These are phyloP conservation scores for Hymenoscyphus scutula DNA, from an alignment of 2,329 filamentous ascomycete species.

Conservation along the genomic window DNA sequence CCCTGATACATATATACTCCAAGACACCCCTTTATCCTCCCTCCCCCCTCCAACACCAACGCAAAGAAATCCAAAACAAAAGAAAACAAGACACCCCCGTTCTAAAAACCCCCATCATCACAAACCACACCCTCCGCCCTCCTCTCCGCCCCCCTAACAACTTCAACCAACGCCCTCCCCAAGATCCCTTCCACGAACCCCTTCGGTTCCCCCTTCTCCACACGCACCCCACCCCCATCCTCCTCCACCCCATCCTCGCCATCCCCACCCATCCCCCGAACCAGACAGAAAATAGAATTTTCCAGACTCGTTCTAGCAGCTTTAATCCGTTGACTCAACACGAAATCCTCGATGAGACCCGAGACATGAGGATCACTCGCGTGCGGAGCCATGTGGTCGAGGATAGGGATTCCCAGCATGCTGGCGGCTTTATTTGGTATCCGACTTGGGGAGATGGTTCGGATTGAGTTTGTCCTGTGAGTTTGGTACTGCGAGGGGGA, in stretches of 20 bases:
- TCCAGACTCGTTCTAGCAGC: background rate
- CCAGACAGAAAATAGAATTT: background rate
- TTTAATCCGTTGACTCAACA: background rate
- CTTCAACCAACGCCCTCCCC: conserved; percentile 17
- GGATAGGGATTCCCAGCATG: background rate
- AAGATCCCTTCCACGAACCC: conserved; percentile 14
- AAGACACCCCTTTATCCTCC: too few relatives aligned
- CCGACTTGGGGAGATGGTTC: background rate
- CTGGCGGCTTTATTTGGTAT: background rate
- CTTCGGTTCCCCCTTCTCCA: conserved; percentile 1
- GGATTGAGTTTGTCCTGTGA: background rate
- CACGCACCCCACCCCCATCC: background rate
- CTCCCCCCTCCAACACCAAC: too few relatives aligned
- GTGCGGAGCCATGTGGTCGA: background rate
- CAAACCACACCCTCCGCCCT: background rate
- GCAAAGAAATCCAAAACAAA: background rate
- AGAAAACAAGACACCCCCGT: too few relatives aligned
- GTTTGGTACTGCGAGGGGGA: too few relatives aligned
- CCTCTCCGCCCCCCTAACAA: conserved; percentile 14
- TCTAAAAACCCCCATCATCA: background rate
- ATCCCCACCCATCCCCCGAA: background rate
- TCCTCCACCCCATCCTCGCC: background rate
- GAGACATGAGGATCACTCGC: background rate
- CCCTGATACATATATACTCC: too few relatives aligned
- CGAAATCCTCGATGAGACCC: background rate